phyloP scores from a whole-genome alignment of 192 early-diverging fungal genomes.

The Coemansia sp. region DNA sequence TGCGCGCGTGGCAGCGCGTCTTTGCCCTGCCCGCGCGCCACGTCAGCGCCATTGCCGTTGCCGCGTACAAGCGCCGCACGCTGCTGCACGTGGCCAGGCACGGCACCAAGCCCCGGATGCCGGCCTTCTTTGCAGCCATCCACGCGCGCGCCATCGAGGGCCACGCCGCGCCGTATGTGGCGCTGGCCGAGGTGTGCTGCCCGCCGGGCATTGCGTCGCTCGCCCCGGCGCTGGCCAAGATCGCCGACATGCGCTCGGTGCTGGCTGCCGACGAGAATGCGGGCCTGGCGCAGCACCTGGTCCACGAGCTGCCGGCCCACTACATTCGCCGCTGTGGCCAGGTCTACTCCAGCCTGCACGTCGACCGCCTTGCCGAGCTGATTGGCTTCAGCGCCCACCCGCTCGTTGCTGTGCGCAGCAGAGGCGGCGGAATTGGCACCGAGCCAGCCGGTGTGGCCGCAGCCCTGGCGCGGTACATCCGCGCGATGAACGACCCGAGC shows the following conservation, averaged over 20 bases:
- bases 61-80: slow-evolving; percentile 38
- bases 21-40: slow-evolving; percentile 41
- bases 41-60: slow-evolving; percentile 39
- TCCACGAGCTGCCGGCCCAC: slow-evolving; percentile 30
- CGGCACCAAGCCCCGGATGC: slow-evolving; percentile 21
- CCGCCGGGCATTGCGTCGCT: slow-evolving; percentile 9
- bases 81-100: slow-evolving; percentile 11
- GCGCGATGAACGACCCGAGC: slow-evolving; percentile 20
- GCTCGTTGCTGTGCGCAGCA: slow-evolving; percentile 4
- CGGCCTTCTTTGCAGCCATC: slow-evolving; percentile 30
- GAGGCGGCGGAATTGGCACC: not conserved
- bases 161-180: slow-evolving; percentile 13
- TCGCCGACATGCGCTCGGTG: slow-evolving; percentile 11
- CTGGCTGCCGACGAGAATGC: slow-evolving; percentile 26
- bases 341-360: slow-evolving; percentile 28
- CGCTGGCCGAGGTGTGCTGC: slow-evolving; percentile 26
- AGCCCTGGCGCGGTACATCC: slow-evolving; percentile 32
- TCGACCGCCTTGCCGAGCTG: slow-evolving; percentile 21
- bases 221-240: not conserved
- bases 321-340: slow-evolving; percentile 19
- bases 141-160: slow-evolving; percentile 33
- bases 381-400: slow-evolving; percentile 37
- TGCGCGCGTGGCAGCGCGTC: slow-evolving; percentile 36
- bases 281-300: slow-evolving; percentile 14
- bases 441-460: slow-evolving; percentile 4